These are phyloP conservation scores for Raffaelea arxii DNA, from an alignment of 2,329 filamentous ascomycete species.

Conservation along the genomic window DNA sequence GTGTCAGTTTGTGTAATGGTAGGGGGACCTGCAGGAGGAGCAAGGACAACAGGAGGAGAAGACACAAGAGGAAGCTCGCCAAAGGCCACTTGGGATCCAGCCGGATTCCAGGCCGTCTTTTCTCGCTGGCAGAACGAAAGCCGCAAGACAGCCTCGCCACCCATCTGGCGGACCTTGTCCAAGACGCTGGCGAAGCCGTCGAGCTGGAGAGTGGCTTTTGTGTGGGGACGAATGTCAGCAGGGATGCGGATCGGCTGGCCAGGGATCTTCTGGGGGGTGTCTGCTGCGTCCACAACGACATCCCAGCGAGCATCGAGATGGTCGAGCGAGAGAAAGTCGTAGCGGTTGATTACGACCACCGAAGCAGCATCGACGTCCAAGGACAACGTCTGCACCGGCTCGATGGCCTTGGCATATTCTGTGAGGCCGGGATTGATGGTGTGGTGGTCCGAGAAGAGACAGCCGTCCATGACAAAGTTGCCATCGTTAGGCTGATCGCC, in stretches of 20 bases:
- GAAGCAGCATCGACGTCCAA: constrained; percentile 25
- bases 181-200: constrained; percentile 19
- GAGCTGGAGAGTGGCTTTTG: constrained; percentile 23
- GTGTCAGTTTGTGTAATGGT: neutral
- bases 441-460: constrained; percentile 39
- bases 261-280: constrained; percentile 21
- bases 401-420: constrained; percentile 49
- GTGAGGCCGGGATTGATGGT: constrained; percentile 39
- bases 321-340: constrained; percentile 34
- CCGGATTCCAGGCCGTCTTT: constrained; percentile 39
- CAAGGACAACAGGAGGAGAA: neutral
- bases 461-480: constrained; percentile 44
- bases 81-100: constrained; percentile 41
- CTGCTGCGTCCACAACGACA: constrained; percentile 31
- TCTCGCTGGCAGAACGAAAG: constrained; percentile 34
- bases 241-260: constrained; percentile 32
- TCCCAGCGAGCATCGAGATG: constrained; percentile 50
- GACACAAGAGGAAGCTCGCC: constrained; percentile 30
- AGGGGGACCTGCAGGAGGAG: too few relatives aligned
- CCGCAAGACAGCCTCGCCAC: constrained; percentile 36
- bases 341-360: constrained; percentile 40
- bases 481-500: constrained; percentile 46
- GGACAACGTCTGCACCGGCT: constrained; percentile 43
- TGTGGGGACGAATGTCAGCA: constrained; percentile 33
- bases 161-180: neutral